Evolutionary conservation across 2,329 filamentous ascomycete genomes (phyloP).

Genomic region (Colletotrichum camelliae): DNA sequence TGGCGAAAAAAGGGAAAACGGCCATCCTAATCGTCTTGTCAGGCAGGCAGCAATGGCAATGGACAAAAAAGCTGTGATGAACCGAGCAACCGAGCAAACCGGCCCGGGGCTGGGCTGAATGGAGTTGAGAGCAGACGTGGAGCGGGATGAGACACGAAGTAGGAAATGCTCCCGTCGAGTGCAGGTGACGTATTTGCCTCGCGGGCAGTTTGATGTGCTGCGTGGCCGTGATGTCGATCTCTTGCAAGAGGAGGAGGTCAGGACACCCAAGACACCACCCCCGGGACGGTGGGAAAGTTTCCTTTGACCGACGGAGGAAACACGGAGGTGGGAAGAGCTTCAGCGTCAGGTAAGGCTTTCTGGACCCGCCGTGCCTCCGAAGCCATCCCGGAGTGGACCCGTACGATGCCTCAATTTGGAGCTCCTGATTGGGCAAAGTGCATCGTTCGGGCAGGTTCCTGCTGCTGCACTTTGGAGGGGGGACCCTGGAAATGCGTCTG

Average conservation of each 20-base stretch:
- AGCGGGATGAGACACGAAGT: conserved; percentile 3
- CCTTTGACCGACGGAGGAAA: not conserved
- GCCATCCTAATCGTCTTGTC: not conserved
- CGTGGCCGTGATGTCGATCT: not conserved
- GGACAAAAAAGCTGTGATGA: not conserved
- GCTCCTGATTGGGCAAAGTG: not conserved
- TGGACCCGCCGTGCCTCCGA: not conserved
- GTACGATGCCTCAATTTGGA: not conserved
- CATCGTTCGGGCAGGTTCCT: not conserved
- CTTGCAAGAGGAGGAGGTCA: not conserved
- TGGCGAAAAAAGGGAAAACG: conserved; percentile 14
- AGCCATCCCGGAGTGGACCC: not conserved
- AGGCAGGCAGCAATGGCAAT: not conserved
- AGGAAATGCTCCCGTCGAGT: not conserved
- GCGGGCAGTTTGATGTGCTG: not conserved
- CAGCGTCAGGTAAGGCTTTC: conserved; percentile 6
- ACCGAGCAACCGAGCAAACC: not conserved
- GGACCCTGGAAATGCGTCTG: not conserved
- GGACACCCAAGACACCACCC: not conserved
- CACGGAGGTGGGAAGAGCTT: not conserved
- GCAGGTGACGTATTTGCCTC: not conserved
- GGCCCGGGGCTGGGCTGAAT: not conserved
- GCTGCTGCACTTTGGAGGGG: not conserved
- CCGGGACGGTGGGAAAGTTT: not conserved
- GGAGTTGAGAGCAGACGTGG: not conserved